These are phyloP conservation scores for Calvatia gigantea DNA, from an alignment of 768 basidiomycete genomes.

Conservation along the genomic window DNA sequence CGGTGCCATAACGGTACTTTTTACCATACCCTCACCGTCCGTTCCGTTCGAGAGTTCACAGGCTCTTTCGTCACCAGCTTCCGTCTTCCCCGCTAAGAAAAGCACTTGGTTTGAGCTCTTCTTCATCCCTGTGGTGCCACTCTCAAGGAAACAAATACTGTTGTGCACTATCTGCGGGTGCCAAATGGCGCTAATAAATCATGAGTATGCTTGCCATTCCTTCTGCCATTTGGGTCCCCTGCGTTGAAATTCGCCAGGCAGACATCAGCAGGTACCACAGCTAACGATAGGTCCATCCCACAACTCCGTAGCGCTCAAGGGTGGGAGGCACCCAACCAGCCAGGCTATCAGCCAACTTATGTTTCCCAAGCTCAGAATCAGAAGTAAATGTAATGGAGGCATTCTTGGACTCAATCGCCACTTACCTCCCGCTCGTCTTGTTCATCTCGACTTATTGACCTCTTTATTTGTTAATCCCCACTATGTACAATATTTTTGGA, in stretches of 20 bases:
- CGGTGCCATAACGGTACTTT: conserved; percentile 67
- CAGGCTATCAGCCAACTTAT: conserved; percentile 41
- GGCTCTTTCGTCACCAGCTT: conserved; percentile 32
- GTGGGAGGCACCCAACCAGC: conserved; percentile 27
- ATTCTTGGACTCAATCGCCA: background rate
- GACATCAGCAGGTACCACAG: background rate
- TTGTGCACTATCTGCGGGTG: conserved; percentile 72
- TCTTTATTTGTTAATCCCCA: too few species aligned
- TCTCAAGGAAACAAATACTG: conserved; percentile 62
- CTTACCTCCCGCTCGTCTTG: too few species aligned
- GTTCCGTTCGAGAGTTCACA: background rate
- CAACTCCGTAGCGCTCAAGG: conserved; percentile 21
- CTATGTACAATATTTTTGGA: too few species aligned
- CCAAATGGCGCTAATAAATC: conserved; percentile 42
- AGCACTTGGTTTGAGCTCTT: conserved; percentile 76
- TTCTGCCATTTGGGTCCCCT: background rate
- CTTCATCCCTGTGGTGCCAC: conserved; percentile 68
- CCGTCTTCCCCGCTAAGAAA: conserved; percentile 59
- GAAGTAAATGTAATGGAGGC: conserved; percentile 10
- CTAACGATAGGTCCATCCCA: background rate
- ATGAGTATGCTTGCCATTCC: conserved; percentile 32
- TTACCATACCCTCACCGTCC: background rate
- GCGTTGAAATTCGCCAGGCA: background rate
- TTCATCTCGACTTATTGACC: too few species aligned
- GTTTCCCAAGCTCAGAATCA: conserved; percentile 21